Percentiles rank a stretch among this genome's conserved stretches.
Conservation (phyloP, 2,329 filamentous ascomycete genomes). For the Fusarium lyarnte region DNA sequence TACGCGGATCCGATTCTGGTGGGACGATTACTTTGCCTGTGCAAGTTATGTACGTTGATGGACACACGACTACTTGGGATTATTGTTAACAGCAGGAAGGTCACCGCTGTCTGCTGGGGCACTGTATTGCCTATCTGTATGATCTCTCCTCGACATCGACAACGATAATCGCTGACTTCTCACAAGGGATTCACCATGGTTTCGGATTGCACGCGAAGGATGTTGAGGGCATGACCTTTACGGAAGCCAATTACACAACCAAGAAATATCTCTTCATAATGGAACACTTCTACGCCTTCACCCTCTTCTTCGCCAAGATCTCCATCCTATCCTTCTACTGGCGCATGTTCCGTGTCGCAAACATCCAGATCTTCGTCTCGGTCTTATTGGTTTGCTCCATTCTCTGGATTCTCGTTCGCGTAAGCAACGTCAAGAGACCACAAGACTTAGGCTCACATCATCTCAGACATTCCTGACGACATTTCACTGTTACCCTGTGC, state of each 20-base stretch:
- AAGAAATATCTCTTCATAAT: constrained; percentile 36
- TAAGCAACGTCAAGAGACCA: not conserved
- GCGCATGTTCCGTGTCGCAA: constrained; percentile 45
- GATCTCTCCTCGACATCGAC: not conserved
- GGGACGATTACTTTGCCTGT: constrained; percentile 39
- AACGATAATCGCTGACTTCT: not conserved
- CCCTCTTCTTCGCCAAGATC: constrained; percentile 44
- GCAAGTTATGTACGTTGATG: constrained; percentile 25
- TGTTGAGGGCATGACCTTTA: not conserved
- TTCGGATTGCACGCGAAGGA: constrained; percentile 31
- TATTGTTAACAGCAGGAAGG: constrained; percentile 5
- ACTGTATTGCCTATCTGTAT: constrained; percentile 30
- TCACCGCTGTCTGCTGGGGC: constrained; percentile 25
- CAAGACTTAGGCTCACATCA: not conserved
- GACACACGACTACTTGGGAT: accelerated
- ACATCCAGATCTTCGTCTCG: constrained; percentile 38
- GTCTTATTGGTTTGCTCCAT: constrained; percentile 40
- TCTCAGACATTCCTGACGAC: constrained; percentile 15
- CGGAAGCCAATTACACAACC: constrained; percentile 17
- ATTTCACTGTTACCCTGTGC: constrained; percentile 30
- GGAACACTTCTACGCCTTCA: constrained; percentile 45
- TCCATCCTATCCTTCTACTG: constrained; percentile 47
- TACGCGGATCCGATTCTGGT: constrained; percentile 28
- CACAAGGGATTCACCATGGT: constrained; percentile 30
- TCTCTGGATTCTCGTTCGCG: constrained; percentile 43